Evolutionary conservation across 352 stramenopile genomes (phyloP).

Genomic region (Pythium guiyangense): DNA sequence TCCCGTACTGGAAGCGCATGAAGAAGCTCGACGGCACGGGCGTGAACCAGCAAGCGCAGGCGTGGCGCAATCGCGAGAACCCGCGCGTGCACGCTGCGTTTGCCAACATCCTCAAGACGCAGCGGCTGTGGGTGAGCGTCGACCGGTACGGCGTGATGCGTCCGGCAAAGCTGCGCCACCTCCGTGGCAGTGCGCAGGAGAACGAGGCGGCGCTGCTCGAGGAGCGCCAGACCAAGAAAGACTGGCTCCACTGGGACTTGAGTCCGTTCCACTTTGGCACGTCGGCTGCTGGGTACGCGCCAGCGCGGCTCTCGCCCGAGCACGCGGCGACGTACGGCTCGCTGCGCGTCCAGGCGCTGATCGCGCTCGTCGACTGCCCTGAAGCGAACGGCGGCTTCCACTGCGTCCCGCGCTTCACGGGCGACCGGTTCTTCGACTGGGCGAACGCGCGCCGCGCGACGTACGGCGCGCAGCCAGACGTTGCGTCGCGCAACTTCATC

Average conservation of each 20-base stretch:
- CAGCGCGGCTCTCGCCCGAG: slow-evolving; percentile 11
- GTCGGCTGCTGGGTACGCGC: slow-evolving; percentile 34
- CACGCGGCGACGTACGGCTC: slow-evolving; percentile 31
- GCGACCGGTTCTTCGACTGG: slow-evolving; percentile 43
- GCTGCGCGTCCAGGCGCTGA: slow-evolving; percentile 35
- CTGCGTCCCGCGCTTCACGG: slow-evolving; percentile 42
- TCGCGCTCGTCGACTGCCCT: slow-evolving; percentile 36
- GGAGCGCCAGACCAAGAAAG: slow-evolving; percentile 44
- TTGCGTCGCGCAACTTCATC: slow-evolving; percentile 37
- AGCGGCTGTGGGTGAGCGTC: slow-evolving; percentile 40
- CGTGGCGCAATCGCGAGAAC: slow-evolving; percentile 47
- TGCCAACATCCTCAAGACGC: slow-evolving; percentile 24
- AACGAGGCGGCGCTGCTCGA: slow-evolving; percentile 25
- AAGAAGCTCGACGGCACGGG: slow-evolving; percentile 41
- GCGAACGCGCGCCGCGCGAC: slow-evolving; percentile 21
- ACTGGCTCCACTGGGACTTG: slow-evolving; percentile 50
- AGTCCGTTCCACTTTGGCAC: slow-evolving; percentile 47
- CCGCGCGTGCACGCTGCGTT: slow-evolving; percentile 28
- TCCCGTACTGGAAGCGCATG: slow-evolving; percentile 53
- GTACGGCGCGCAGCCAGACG: slow-evolving; percentile 28
- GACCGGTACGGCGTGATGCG: slow-evolving; percentile 49
- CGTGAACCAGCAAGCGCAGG: slow-evolving; percentile 35
- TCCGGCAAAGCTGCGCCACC: slow-evolving; percentile 24
- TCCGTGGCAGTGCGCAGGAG: background rate
- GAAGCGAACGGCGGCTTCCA: slow-evolving; percentile 42